Conservation (phyloP, 164 flowering plant genomes). For the Aristolochia fimbriata region DNA sequence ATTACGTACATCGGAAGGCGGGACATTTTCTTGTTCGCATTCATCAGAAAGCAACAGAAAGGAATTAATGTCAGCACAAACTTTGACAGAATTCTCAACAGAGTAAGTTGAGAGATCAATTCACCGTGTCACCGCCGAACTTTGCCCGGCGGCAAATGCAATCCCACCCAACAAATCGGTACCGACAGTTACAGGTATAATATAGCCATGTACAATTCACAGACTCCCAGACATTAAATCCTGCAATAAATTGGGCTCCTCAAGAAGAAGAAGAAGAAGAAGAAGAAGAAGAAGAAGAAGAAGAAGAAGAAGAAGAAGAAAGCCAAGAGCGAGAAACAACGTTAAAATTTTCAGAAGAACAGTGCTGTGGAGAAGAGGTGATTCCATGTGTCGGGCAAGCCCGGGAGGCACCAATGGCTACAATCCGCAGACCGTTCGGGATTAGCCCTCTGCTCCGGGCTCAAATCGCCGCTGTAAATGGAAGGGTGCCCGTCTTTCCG, state of each 20-base stretch:
- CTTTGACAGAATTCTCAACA: too few relatives aligned
- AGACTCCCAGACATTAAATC: not conserved
- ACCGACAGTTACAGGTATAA: too few relatives aligned
- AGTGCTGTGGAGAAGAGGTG: constrained; percentile 61
- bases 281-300: not conserved
- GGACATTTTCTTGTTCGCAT: too few relatives aligned
- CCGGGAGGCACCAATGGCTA: constrained; percentile 99
- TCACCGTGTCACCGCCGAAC: too few relatives aligned
- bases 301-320: not conserved
- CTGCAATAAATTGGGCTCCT: too few relatives aligned
- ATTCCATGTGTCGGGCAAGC: constrained; percentile 96
- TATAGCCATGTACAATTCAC: too few relatives aligned
- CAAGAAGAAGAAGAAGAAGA: not conserved
- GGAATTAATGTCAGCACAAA: too few relatives aligned
- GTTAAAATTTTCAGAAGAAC: constrained; percentile 40
- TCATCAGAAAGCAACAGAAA: too few relatives aligned
- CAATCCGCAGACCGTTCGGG: constrained; percentile 74
- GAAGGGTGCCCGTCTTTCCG: constrained; percentile 94
- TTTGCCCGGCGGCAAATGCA: too few relatives aligned
- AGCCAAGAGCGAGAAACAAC: not conserved
- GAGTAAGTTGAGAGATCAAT: too few relatives aligned
- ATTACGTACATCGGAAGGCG: too few relatives aligned
- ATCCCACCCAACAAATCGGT: too few relatives aligned
- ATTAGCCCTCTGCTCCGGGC: constrained; percentile 50
- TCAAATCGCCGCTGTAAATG: constrained; percentile 65